phyloP scores from a whole-genome alignment of 2,329 filamentous ascomycete genomes.

The Colletotrichum salicis region DNA sequence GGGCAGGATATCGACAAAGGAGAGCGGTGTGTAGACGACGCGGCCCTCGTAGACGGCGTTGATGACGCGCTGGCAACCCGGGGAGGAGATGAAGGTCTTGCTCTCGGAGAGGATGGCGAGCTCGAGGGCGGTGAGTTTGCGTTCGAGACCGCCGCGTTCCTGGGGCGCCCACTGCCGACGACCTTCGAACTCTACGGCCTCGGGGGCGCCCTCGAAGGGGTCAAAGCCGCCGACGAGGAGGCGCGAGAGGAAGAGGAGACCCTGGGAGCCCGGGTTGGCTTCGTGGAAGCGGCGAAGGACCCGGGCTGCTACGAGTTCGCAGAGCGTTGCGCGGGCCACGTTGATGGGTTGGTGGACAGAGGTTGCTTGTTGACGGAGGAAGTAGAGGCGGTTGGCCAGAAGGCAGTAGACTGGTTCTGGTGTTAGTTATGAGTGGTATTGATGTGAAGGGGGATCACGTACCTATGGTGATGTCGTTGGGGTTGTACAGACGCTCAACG shows the following conservation, averaged over 20 bases:
- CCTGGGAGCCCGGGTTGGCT: slow-evolving; percentile 70
- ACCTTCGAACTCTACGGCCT: slow-evolving; percentile 58
- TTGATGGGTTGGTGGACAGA: slow-evolving; percentile 77
- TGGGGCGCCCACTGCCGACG: slow-evolving; percentile 51
- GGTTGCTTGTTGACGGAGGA: slow-evolving; percentile 73
- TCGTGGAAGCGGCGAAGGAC: slow-evolving; percentile 76
- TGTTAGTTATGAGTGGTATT: slow-evolving; percentile 7
- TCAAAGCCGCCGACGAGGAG: slow-evolving; percentile 78
- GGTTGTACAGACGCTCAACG: slow-evolving; percentile 74
- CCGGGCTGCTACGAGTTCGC: slow-evolving; percentile 75
- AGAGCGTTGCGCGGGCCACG: slow-evolving; percentile 73
- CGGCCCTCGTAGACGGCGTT: slow-evolving; percentile 76
- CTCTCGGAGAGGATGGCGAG: slow-evolving; percentile 78
- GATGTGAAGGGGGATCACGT: slow-evolving; percentile 35
- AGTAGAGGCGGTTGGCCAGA: slow-evolving; percentile 76
- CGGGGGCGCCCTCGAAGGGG: slow-evolving; percentile 75
- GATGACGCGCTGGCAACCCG: slow-evolving; percentile 76
- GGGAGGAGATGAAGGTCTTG: slow-evolving; percentile 73
- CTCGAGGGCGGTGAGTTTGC: slow-evolving; percentile 75
- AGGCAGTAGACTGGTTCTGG: slow-evolving; percentile 70
- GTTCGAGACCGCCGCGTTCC: slow-evolving; percentile 52
- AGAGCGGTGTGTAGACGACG: slow-evolving; percentile 76
- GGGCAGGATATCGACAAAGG: slow-evolving; percentile 78
- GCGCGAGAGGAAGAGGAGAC: slow-evolving; percentile 73
- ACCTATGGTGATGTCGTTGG: slow-evolving; percentile 72